Evolutionary conservation across 2,329 filamentous ascomycete species (phyloP).

Genomic region (Colletotrichum tamarilloi): DNA sequence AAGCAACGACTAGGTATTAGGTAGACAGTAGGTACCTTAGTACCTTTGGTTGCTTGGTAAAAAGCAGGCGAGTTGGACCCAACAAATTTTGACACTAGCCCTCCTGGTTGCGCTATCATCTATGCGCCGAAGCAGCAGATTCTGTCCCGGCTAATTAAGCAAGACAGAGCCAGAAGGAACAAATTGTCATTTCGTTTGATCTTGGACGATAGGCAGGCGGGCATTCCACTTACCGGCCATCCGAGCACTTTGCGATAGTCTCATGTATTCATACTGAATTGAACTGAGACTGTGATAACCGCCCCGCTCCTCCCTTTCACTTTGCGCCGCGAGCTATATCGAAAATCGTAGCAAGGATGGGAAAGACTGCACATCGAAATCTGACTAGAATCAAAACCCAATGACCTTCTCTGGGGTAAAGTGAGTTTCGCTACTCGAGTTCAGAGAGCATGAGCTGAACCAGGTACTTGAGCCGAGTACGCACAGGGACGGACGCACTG

Average conservation of each 20-base stretch:
- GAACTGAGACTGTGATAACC: not conserved
- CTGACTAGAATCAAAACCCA: not conserved
- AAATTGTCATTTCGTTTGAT: not conserved
- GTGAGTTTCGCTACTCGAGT: not conserved
- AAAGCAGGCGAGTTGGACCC: constrained; percentile 13
- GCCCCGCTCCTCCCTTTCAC: not conserved
- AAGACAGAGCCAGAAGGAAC: not conserved
- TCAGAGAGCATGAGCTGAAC: too few species aligned
- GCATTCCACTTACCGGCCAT: not conserved
- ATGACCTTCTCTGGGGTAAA: not conserved
- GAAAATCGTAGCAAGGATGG: not conserved
- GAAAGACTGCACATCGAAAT: not conserved
- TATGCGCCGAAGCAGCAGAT: not conserved
- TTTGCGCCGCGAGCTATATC: not conserved
- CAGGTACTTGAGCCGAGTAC: not conserved
- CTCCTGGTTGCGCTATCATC: not conserved
- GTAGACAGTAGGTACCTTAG: not conserved
- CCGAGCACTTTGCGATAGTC: not conserved
- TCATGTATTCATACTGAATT: not conserved
- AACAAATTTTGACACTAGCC: constrained; percentile 30
- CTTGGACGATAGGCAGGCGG: not conserved
- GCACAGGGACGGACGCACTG: not conserved
- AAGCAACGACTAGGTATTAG: not conserved
- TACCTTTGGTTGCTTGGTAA: not conserved
- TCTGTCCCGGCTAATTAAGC: not conserved